Evolutionary conservation across 75 land plant genomes (phyloP).

Genomic region (Sequoia sempervirens): DNA sequence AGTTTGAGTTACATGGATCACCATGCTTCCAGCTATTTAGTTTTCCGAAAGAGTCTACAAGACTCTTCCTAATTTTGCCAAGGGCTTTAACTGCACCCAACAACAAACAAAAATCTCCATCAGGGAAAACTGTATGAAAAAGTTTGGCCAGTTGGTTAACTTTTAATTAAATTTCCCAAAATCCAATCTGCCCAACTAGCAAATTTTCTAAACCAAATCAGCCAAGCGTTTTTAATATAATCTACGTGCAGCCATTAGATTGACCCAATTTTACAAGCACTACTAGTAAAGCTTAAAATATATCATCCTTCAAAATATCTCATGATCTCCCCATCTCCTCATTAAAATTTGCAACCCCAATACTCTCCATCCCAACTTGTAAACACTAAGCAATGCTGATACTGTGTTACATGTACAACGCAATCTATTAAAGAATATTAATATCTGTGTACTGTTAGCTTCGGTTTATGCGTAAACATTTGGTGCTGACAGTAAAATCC

Average conservation of each 20-base stretch:
- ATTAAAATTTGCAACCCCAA: not conserved
- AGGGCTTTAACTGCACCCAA: slow-evolving; percentile 47
- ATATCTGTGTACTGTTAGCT: too few relatives aligned
- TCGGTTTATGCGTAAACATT: not conserved
- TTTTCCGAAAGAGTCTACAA: slow-evolving; percentile 32
- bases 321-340: not conserved
- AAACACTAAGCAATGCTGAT: not conserved
- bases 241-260: not conserved
- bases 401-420: not conserved
- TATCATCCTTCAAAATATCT: not conserved
- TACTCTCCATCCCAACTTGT: not conserved
- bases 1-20: slow-evolving; percentile 56
- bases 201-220: not conserved
- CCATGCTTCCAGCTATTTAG: slow-evolving; percentile 47
- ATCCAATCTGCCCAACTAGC: not conserved
- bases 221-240: not conserved
- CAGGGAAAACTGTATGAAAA: not conserved
- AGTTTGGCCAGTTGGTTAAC: not conserved
- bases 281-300: not conserved
- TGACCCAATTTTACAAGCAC: not conserved
- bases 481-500: too few relatives aligned
- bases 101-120: not conserved
- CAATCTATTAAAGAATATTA: too few relatives aligned
- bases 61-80: slow-evolving; percentile 19
- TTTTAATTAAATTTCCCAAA: not conserved